Evolutionary conservation across 2,329 filamentous ascomycete genomes (phyloP).

Genomic region (Exophiala viscosa): DNA sequence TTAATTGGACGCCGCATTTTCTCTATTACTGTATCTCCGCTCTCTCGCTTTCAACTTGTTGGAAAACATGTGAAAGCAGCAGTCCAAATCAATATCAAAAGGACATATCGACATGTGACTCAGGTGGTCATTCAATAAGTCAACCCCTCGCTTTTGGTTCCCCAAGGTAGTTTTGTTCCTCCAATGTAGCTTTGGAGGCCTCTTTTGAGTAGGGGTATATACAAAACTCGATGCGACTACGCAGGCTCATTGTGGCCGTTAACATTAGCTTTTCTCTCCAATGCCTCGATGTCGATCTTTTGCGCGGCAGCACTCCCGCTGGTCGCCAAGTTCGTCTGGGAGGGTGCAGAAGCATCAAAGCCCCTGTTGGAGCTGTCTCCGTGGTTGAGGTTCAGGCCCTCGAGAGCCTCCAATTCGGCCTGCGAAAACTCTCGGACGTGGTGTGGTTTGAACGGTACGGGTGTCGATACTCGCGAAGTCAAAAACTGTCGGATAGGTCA

Average conservation of each 20-base stretch:
- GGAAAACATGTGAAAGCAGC: too few relatives aligned
- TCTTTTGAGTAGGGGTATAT: neutral
- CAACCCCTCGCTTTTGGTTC: too few relatives aligned
- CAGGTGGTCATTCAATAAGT: too few relatives aligned
- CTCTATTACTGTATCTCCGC: too few relatives aligned
- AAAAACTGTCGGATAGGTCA: slow-evolving; percentile 58
- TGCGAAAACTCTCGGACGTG: slow-evolving; percentile 50
- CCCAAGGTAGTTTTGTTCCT: too few relatives aligned
- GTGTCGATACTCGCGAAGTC: slow-evolving; percentile 65
- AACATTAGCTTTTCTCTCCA: slow-evolving; percentile 37
- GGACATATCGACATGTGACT: too few relatives aligned
- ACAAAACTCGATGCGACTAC: neutral
- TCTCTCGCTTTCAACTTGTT: too few relatives aligned
- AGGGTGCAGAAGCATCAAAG: slow-evolving; percentile 21
- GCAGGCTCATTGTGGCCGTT: slow-evolving; percentile 12
- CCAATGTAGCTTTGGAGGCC: neutral
- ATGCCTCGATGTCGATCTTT: slow-evolving; percentile 36
- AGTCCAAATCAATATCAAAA: too few relatives aligned
- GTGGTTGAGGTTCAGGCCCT: slow-evolving; percentile 34
- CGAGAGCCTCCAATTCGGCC: slow-evolving; percentile 43
- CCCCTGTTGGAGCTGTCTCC: slow-evolving; percentile 20
- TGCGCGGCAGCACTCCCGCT: slow-evolving; percentile 17
- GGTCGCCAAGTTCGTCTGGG: slow-evolving; percentile 30
- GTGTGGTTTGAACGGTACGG: slow-evolving; percentile 59
- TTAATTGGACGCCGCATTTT: too few relatives aligned